Evolutionary conservation across 139 green algal species (phyloP), one percentile per base, ranked within the genome.

Genomic region (Auxenochlorella pyrenoidosa): DNA sequence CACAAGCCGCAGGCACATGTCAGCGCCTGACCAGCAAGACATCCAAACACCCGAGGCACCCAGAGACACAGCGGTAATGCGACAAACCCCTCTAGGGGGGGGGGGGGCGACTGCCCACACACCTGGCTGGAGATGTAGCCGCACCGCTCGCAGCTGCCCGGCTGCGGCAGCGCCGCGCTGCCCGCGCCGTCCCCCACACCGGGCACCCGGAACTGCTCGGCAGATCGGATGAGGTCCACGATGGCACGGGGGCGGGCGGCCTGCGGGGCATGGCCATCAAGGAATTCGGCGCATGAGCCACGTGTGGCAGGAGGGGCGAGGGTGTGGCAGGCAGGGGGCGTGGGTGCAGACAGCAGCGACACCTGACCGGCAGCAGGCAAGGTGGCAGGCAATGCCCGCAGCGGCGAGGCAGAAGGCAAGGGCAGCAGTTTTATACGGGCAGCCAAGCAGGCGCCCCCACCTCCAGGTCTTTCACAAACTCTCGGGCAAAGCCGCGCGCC

Each of bases 391-490:
- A n/a, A n/a, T 18, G 63, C 47, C 10, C 8, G 47, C 6, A 10
- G 8, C 6, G 47, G 47, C 47, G 47, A 6, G 6, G 47, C 47
- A 54, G 47, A 6, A 54, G 47, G 47, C 47, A 54, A 10, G 47
- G 8, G 8, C 47, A 54, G n/a, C n/a, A n/a, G n/a, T n/a, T n/a
- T 54, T 54, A 10, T 6, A 6, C 8, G 47, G 47, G 6, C 6
- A 54, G 47, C 47, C 47, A 68, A n/a, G 10, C 60, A 30, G 60
- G 24, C 60, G 34, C 75, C 28, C 76, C 41, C 71, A 95, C 94
- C 93, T 98, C 97, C 41, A 99, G 86, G 88, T 99, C 96, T 84
- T 99, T 99, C 71, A 99, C 92, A 87, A 98, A 98, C 40, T 99
- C 97, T 0, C 97, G 89, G 0, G 96, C 95, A 85, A 97, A 94